Base-by-base conservation (phyloP, 495 filamentous ascomycete genomes). In the Choiromyces venosus region DNA sequence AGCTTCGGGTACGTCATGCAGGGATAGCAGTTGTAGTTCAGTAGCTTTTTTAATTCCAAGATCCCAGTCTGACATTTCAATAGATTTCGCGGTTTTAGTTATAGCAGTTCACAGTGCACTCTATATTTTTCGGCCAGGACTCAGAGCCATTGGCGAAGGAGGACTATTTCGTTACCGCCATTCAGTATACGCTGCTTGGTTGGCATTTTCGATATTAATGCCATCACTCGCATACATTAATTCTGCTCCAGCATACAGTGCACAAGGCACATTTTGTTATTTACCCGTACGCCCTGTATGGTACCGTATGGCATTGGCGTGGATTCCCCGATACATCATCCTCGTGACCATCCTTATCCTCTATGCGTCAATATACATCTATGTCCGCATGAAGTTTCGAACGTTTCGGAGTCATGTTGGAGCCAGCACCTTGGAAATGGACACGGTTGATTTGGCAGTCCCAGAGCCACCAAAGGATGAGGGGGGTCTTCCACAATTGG, bases 241-340 rank as follows among this genome's bases (percentile, higher is more conserved):
- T 71, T 82, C 81, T 61, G 81, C 73, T 40, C 78, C 79, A 18
- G 87, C 86, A 2, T 92, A 88, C 74, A 82, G 87, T 67, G 86
- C 88, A 38, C 83, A 87, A 73, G 90, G 89, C 14, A 85, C 88
- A 44, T 88, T 88, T 72, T 93, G 91, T 82, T 88, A 88, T 72
- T 84, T 93, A 16, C 89, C 91, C 12, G 83, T 87, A 18, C 83
- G 87, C 35, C 85, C 85, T n/a, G 83, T 84, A 44, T 91, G 89
- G 90, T 89, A 88, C 74, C 86, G 89, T 44, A 83, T 90, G 39
- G 87, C 86, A 4, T 83, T 93, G 39, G 86, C 86, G 66, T 93
- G 91, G 91, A 84, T 89, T 21, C 91, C 91, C 39, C 86, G 91
- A 38, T 93, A 93, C 73, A 69, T 91, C 36, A 88, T 93, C 39